Percentiles rank a stretch among this genome's conserved stretches.
Evolutionary conservation across 78 protist genomes (phyloP).

Genomic region (Dictyostelium capitatum): DNA sequence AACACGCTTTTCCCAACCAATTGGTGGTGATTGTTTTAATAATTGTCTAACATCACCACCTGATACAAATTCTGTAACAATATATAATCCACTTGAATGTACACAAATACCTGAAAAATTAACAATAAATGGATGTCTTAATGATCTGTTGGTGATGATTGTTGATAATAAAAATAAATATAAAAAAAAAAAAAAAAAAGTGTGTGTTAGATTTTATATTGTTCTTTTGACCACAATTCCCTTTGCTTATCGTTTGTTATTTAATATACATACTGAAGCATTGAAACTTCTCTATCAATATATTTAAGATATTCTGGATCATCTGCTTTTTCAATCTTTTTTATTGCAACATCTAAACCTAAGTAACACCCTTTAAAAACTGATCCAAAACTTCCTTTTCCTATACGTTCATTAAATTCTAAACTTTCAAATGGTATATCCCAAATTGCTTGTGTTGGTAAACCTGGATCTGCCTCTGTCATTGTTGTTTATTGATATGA

Average conservation of each 20-base stretch:
- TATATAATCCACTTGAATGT: slow-evolving; percentile 75
- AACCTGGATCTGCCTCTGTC: slow-evolving; percentile 83
- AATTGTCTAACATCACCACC: slow-evolving; percentile 84
- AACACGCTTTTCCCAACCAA: slow-evolving; percentile 78
- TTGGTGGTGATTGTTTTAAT: slow-evolving; percentile 48
- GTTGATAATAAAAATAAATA: background rate
- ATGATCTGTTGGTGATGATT: slow-evolving; percentile 22
- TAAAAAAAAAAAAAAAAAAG: background rate
- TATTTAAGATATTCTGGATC: slow-evolving; percentile 77
- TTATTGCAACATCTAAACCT: slow-evolving; percentile 82
- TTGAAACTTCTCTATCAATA: slow-evolving; percentile 80
- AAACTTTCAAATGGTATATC: slow-evolving; percentile 75
- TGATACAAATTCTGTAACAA: slow-evolving; percentile 82
- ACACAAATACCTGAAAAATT: slow-evolving; percentile 81
- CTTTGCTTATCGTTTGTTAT: too few species aligned
- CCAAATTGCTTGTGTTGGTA: slow-evolving; percentile 85
- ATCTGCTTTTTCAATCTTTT: slow-evolving; percentile 81
- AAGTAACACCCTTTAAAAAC: slow-evolving; percentile 71
- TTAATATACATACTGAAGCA: slow-evolving; percentile 68
- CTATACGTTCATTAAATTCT: slow-evolving; percentile 75
- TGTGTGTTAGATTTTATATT: background rate
- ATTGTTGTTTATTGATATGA: background rate
- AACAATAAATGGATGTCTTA: slow-evolving; percentile 83
- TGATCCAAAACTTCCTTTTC: slow-evolving; percentile 80
- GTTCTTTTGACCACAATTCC: too few species aligned